Evolutionary conservation across 2,329 filamentous ascomycete species (phyloP).

Genomic region (Cytospora schulzeri): DNA sequence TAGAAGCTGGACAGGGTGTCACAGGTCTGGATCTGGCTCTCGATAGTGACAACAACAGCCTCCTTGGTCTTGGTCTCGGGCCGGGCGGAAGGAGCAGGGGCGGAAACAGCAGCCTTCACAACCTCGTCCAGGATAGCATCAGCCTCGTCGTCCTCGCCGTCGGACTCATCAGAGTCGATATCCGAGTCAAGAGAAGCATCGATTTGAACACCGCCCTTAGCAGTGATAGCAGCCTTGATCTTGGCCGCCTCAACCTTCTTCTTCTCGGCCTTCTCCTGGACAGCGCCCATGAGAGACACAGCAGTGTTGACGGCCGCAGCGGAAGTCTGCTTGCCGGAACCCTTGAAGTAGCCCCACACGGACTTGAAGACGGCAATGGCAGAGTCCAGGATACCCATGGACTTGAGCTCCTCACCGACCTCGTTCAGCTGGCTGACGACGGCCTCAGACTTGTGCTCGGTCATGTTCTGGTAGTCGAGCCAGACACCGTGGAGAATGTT

Average conservation of each 20-base stretch:
- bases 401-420: constrained; percentile 29
- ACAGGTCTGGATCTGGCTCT: constrained; percentile 28
- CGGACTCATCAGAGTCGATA: constrained; percentile 21
- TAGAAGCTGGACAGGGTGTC: constrained; percentile 28
- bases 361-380: constrained; percentile 29
- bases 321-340: constrained; percentile 28
- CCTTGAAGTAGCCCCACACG: constrained; percentile 30
- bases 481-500: constrained; percentile 30
- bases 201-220: constrained; percentile 22
- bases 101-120: constrained; percentile 22
- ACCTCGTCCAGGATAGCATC: constrained; percentile 27
- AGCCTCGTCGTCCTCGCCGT: constrained; percentile 26
- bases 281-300: constrained; percentile 26
- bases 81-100: constrained; percentile 11
- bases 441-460: constrained; percentile 27
- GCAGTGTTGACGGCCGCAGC: constrained; percentile 27
- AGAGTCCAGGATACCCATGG: constrained; percentile 29
- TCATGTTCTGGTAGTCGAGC: constrained; percentile 29
- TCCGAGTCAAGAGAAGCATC: constrained; percentile 23
- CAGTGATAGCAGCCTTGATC: constrained; percentile 20
- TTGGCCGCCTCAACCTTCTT: constrained; percentile 9
- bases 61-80: constrained; percentile 22
- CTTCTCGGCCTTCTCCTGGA: constrained; percentile 26
- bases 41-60: constrained; percentile 25
- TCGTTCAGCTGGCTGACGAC: constrained; percentile 29